phyloP scores from a whole-genome alignment of 1,284 basidiomycete species.

The Sparassis latifolia region DNA sequence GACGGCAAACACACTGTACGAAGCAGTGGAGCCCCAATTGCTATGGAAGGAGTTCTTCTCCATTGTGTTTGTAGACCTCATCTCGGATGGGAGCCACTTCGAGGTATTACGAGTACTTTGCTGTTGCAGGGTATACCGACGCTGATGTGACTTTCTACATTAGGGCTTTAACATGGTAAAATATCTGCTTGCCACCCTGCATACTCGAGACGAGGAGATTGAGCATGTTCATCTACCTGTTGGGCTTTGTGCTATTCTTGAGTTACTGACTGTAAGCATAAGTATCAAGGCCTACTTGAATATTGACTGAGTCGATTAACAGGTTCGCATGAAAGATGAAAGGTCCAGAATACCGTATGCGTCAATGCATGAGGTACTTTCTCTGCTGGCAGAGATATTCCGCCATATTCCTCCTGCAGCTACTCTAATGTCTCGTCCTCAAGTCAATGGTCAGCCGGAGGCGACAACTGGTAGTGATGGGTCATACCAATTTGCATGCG shows the following conservation, averaged over 20 bases:
- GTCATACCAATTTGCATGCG: slow-evolving; percentile 49
- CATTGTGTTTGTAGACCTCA: slow-evolving; percentile 47
- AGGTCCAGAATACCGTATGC: slow-evolving; percentile 26
- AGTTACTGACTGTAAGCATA: slow-evolving; percentile 51
- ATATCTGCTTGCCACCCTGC: slow-evolving; percentile 70
- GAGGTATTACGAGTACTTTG: slow-evolving; percentile 34
- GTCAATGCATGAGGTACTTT: slow-evolving; percentile 38
- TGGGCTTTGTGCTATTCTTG: slow-evolving; percentile 60
- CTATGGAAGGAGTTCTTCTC: slow-evolving; percentile 78
- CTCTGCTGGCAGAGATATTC: slow-evolving; percentile 48
- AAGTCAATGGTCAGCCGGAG: slow-evolving; percentile 31
- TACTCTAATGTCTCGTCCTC: slow-evolving; percentile 41
- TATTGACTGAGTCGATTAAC: slow-evolving; percentile 3
- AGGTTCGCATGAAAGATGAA: slow-evolving; percentile 37
- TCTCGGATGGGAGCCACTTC: slow-evolving; percentile 30
- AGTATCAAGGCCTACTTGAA: neutral
- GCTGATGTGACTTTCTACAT: neutral
- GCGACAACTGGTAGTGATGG: slow-evolving; percentile 23
- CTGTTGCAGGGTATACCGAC: slow-evolving; percentile 1
- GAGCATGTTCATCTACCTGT: slow-evolving; percentile 76
- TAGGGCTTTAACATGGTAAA: slow-evolving; percentile 57
- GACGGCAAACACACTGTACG: slow-evolving; percentile 87
- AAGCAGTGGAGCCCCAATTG: slow-evolving; percentile 85
- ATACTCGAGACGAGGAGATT: slow-evolving; percentile 77
- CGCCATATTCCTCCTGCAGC: slow-evolving; percentile 44